Evolutionary conservation across 495 filamentous ascomycete genomes (phyloP), one percentile per base, ranked within the genome.

Genomic region (Achaetomiella virescens): DNA sequence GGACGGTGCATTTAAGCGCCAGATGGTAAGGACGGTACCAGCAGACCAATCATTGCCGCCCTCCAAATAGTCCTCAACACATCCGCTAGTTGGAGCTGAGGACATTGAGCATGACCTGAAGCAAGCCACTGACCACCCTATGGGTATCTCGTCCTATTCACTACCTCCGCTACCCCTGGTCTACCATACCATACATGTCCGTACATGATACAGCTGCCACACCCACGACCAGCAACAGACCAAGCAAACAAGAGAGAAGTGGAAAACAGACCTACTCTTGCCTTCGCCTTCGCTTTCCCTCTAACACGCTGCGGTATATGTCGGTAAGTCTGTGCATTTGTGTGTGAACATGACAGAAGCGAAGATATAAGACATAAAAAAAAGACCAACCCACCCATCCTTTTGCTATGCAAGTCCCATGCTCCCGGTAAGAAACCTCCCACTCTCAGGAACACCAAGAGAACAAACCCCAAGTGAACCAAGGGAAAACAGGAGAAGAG

Each of bases 391-490:
- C 50, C 15, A 43, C 58, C 58, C 58, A 51, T 33, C 58, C 58
- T 43, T 59, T 51, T 60, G 52, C 58, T 55, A 60, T 60, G 58
- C 58, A 54, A 55, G 40, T 36, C 22, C 57, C 50, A 42, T 55
- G 35, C 41, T 20, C 6, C 15, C 36, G 37, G n/a, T n/a, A n/a
- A n/a, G n/a, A n/a, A n/a, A 29, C 46, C 31, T 14, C 33, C 4
- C 4, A 31, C 36, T 58, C 41, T 58, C 35, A 17, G 31, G 46
- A 41, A 41, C 15, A 46, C 35, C 10, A 46, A 33, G 20, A 48
- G 20, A 51, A 46, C 29, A 37, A 36, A 49, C 46, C 21, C 38
- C 17, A 6, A 14, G 35, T 20, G 15, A 52, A 40, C 51, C 46
- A 11, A 17, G 22, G 35, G 17, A 43, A 48, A 36, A 38, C 15